Conservation (phyloP, 441 rosid genomes). For the Erodium moschatum region DNA sequence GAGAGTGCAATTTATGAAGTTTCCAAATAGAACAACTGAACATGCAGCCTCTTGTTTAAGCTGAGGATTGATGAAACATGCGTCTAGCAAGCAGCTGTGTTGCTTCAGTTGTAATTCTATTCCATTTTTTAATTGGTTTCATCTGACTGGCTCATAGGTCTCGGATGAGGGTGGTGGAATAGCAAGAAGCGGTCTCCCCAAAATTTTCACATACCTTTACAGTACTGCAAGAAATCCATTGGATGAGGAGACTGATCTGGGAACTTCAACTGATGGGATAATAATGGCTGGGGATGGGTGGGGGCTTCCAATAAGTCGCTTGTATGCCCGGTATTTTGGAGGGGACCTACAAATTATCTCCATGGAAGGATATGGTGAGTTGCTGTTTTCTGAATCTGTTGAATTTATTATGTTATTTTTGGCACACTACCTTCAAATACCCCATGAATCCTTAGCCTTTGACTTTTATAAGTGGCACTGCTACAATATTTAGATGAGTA, state of each 20-base stretch:
- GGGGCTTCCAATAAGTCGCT: slow-evolving; percentile 85
- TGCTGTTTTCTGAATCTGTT: background rate
- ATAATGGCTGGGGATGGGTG: slow-evolving; percentile 96
- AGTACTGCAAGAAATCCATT: slow-evolving; percentile 82
- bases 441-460: background rate
- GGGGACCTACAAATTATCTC: slow-evolving; percentile 91
- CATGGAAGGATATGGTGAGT: slow-evolving; percentile 98
- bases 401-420: background rate
- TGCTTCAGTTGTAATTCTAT: background rate
- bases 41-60: background rate
- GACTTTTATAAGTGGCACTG: background rate
- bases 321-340: slow-evolving; percentile 88
- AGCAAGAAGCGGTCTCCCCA: slow-evolving; percentile 88
- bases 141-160: slow-evolving; percentile 39
- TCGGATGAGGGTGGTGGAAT: slow-evolving; percentile 98
- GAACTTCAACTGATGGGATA: slow-evolving; percentile 44
- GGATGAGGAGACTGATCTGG: slow-evolving; percentile 53
- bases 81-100: background rate
- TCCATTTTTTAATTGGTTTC: slow-evolving; percentile 13
- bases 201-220: slow-evolving; percentile 86
- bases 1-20: background rate
- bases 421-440: background rate
- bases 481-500: background rate
- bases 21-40: background rate
- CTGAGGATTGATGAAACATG: background rate